Evolutionary conservation across 768 basidiomycete genomes (phyloP).

Genomic region (Leucocoprinus sp.): DNA sequence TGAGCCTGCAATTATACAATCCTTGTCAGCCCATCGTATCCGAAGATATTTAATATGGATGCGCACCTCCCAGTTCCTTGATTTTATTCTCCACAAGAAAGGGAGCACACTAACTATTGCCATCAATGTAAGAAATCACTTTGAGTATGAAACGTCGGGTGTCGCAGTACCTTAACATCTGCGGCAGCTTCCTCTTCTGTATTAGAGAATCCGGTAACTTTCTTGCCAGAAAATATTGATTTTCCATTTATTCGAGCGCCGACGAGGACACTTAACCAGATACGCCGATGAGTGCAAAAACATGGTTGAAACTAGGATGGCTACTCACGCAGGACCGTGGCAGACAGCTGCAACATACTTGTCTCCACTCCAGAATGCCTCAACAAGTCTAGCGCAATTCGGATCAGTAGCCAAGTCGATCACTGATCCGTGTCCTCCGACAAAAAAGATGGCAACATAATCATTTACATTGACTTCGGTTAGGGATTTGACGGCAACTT

Average conservation of each 20-base stretch:
- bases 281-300: constrained; percentile 3
- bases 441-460: constrained; percentile 71
- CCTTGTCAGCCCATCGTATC: background rate
- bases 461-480: constrained; percentile 47
- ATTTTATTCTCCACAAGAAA: constrained; percentile 69
- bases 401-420: constrained; percentile 59
- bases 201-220: constrained; percentile 65
- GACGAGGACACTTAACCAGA: constrained; percentile 42
- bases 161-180: constrained; percentile 33
- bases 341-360: constrained; percentile 71
- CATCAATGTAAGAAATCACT: background rate
- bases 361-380: constrained; percentile 54
- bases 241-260: constrained; percentile 45
- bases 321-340: constrained; percentile 70
- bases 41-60: constrained; percentile 3
- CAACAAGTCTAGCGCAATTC: constrained; percentile 47
- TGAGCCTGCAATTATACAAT: constrained; percentile 26
- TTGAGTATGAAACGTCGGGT: too few relatives aligned
- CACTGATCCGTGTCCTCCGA: constrained; percentile 74
- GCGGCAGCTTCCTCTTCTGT: constrained; percentile 47
- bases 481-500: constrained; percentile 52
- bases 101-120: constrained; percentile 41
- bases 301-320: background rate
- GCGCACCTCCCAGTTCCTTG: constrained; percentile 43
- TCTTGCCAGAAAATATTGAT: constrained; percentile 55